phyloP scores from a whole-genome alignment of 345 rosid genomes.

The Salix udensis region DNA sequence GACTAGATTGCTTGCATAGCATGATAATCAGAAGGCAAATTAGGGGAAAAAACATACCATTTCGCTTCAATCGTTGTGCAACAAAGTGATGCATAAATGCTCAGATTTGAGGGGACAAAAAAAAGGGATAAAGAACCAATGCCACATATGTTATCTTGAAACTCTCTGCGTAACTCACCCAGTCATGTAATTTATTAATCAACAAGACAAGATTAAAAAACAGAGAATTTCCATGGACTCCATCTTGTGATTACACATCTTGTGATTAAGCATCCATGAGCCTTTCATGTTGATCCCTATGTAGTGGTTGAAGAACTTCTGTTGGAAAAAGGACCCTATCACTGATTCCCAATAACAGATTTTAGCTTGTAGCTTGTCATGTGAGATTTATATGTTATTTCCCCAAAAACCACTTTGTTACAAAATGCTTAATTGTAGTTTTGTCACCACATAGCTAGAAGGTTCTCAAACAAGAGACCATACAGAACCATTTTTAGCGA shows the following conservation, averaged over 20 bases:
- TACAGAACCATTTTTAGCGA: background rate
- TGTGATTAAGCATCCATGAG: background rate
- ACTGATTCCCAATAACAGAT: background rate
- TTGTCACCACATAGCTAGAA: background rate
- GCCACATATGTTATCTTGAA: background rate
- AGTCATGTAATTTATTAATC: background rate
- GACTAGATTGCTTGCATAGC: background rate
- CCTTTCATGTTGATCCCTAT: background rate
- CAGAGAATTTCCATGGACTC: background rate
- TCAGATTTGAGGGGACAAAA: background rate
- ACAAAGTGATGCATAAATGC: background rate
- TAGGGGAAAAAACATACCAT: background rate
- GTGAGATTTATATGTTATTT: background rate
- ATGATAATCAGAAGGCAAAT: background rate
- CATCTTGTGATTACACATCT: background rate
- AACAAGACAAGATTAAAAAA: background rate
- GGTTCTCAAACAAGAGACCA: background rate
- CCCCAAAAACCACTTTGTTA: background rate
- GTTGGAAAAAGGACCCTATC: background rate
- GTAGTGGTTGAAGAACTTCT: background rate
- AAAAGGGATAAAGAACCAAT: background rate
- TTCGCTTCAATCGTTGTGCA: background rate
- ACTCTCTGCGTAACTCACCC: slow-evolving; percentile 1
- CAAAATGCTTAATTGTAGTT: background rate
- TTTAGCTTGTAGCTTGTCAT: background rate